Percentiles rank a stretch among this genome's conserved stretches.
These are phyloP conservation scores for Blumeria graminis DNA, from an alignment of 2,329 filamentous ascomycete species.

Conservation along the genomic window DNA sequence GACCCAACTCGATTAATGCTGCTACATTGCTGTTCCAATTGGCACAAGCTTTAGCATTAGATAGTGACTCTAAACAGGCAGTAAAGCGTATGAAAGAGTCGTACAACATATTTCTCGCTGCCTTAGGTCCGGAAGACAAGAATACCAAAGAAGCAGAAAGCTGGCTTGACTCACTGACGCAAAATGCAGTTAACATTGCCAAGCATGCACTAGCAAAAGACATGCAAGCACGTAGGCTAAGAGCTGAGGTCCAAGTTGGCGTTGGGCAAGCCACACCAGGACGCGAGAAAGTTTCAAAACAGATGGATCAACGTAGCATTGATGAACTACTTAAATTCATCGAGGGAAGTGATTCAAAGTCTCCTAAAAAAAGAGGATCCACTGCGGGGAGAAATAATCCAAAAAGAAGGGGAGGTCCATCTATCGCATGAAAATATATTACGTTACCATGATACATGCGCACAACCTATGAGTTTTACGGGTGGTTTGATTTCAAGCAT, in stretches of 20 bases:
- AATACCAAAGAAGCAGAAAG: conserved; percentile 96
- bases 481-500: too few relatives aligned
- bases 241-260: conserved; percentile 27
- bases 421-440: not conserved
- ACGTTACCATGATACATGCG: not conserved
- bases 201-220: conserved; percentile 89
- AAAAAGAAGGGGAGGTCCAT: conserved; percentile 23
- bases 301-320: conserved; percentile 57
- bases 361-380: conserved; percentile 26
- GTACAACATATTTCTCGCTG: conserved; percentile 77
- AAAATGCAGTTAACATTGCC: conserved; percentile 82
- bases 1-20: conserved; percentile 72
- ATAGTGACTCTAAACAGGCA: conserved; percentile 78
- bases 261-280: conserved; percentile 24
- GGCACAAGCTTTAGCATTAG: conserved; percentile 82
- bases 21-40: conserved; percentile 94
- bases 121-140: conserved; percentile 73
- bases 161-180: conserved; percentile 89
- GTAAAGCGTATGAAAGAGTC: conserved; percentile 89
- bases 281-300: conserved; percentile 10
- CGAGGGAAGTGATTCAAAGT: conserved; percentile 41
- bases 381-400: conserved; percentile 27
- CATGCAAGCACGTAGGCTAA: conserved; percentile 48
- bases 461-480: too few relatives aligned
- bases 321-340: conserved; percentile 90